phyloP scores from a whole-genome alignment of 2,329 filamentous ascomycete genomes.

The Fusarium sp. region DNA sequence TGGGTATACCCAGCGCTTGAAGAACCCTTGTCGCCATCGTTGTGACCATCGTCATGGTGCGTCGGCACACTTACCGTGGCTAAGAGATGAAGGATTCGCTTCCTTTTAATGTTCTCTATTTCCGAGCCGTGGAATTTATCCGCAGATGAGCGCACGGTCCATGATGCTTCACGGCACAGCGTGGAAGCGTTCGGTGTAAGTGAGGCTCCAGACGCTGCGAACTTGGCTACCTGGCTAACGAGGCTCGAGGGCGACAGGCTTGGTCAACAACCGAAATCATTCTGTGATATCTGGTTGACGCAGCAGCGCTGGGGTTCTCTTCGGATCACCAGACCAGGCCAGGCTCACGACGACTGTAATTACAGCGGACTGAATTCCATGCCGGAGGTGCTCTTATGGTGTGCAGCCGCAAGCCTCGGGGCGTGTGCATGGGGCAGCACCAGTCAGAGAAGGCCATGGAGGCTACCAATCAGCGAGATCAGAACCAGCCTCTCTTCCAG shows the following conservation, averaged over 20 bases:
- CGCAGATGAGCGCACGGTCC: not conserved
- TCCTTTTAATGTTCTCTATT: not conserved
- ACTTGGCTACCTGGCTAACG: not conserved
- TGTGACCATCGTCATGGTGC: not conserved
- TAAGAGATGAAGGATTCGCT: not conserved
- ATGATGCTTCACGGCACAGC: not conserved
- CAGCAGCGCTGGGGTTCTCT: not conserved
- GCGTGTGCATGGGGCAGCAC: not conserved
- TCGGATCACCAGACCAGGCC: not conserved
- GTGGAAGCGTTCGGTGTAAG: not conserved
- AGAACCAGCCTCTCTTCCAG: conserved; percentile 16
- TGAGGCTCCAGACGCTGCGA: not conserved
- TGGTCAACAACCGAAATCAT: not conserved
- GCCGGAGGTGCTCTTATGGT: not conserved
- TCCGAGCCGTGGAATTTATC: not conserved
- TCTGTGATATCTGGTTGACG: not conserved
- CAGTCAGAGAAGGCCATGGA: not conserved
- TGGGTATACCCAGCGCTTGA: not conserved
- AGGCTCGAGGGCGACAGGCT: not conserved
- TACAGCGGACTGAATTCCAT: conserved; percentile 3
- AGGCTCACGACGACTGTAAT: not conserved
- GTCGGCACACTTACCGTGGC: not conserved
- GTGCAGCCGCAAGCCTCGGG: not conserved
- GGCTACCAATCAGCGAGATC: conserved; percentile 22
- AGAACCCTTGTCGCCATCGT: not conserved